Evolutionary conservation across 2,329 filamentous ascomycete genomes (phyloP), one percentile per base, ranked within the genome.

Genomic region (Volutella citrinella): DNA sequence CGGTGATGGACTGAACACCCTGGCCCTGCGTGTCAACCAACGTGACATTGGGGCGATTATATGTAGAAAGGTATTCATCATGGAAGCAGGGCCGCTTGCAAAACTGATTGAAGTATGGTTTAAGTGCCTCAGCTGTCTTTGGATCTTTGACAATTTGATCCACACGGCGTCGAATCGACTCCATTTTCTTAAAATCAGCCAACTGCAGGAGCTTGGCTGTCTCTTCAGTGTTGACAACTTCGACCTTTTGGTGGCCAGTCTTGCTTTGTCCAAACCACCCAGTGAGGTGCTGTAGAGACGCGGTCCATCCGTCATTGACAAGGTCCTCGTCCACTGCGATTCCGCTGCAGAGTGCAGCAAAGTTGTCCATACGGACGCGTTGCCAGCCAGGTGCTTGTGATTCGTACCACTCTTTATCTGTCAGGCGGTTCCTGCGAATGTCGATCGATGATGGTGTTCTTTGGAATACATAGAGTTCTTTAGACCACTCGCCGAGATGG

Each of bases 391-490:
- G n/a, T 21, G 17, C 13, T 26, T 20, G 22, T 25, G 18, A 35
- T n/a, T n/a, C n/a, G n/a, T n/a, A 35, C 15, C 28, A 13, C 6
- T 14, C 21, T 5, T 15, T 9, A 17, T 35, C 33, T n/a, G 33
- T 35, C 14, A 27, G 33, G 27, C 27, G 33, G 19, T 35, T 27
- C 25, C 10, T 27, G 11, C 33, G 33, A 13, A 21, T 17, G 13
- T 35, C 23, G 33, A 35, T 27, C 10, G 12, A 24, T 8, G 33
- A 27, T 35, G 33, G 33, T 12, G 33, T 35, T 26, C 33, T 24
- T 25, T 35, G 33, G 11, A 35, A 30, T 17, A 35, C 33, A 21
- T 30, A 35, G 20, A 35, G 33, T 23, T 35, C 33, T 21, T 22
- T 22, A n/a, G 33, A 27, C 20, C 23, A 35, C 21, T 35, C 23